These are phyloP conservation scores for Priceomyces fermenticarens DNA, from an alignment of 805 yeast species.

Conservation along the genomic window DNA sequence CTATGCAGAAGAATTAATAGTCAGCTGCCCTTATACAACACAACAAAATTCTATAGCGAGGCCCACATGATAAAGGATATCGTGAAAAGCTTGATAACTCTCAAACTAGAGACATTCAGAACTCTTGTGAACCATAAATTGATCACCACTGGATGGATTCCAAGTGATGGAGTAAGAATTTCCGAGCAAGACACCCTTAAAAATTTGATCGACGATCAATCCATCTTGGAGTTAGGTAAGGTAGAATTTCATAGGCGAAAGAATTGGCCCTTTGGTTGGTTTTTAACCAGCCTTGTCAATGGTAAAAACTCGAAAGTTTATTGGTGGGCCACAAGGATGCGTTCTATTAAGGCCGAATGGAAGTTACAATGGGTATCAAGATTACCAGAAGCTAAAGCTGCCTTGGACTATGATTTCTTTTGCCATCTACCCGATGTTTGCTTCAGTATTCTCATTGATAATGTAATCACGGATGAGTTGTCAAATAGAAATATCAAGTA, in stretches of 20 bases:
- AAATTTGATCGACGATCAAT: constrained; percentile 24
- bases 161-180: constrained; percentile 52
- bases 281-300: constrained; percentile 39
- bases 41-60: constrained; percentile 25
- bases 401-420: constrained; percentile 31
- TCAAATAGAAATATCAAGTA: constrained; percentile 36
- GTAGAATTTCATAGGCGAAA: constrained; percentile 44
- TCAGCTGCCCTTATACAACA: constrained; percentile 14
- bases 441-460: constrained; percentile 48
- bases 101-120: constrained; percentile 48
- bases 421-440: constrained; percentile 39
- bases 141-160: constrained; percentile 66
- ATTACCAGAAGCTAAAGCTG: constrained; percentile 10
- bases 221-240: constrained; percentile 11
- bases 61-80: constrained; percentile 27
- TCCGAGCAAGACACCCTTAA: constrained; percentile 45
- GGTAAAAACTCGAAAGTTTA: constrained; percentile 35
- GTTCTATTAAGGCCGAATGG: constrained; percentile 53
- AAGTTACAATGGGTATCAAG: constrained; percentile 48
- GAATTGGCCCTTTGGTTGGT: constrained; percentile 60
- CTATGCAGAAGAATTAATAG: constrained; percentile 30
- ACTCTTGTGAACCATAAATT: constrained; percentile 55
- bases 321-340: constrained; percentile 55
- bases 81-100: constrained; percentile 36
- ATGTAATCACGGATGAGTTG: constrained; percentile 52